A percentile compares a stretch with the other conserved stretches of the same genome.
Evolutionary conservation across 1,284 basidiomycete genomes (phyloP).

Genomic region (Puccinia novopanici): DNA sequence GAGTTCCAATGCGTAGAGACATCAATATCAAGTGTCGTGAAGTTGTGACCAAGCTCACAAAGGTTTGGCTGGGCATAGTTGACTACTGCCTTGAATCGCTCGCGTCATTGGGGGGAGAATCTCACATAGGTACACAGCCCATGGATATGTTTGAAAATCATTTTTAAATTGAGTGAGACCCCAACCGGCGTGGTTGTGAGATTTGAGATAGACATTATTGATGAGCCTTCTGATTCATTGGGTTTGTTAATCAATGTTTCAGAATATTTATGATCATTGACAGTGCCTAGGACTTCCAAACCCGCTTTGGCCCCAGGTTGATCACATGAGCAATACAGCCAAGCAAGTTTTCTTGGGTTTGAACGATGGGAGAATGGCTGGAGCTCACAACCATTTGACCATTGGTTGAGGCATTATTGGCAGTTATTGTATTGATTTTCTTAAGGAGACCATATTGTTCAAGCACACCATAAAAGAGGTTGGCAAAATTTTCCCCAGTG

Average conservation of each 20-base stretch:
- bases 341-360: not conserved
- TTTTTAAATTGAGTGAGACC: not conserved
- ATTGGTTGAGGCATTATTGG: slow-evolving; percentile 13
- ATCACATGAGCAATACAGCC: slow-evolving; percentile 25
- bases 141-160: slow-evolving; percentile 15
- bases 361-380: not conserved
- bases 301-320: slow-evolving; percentile 24
- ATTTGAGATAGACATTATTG: not conserved
- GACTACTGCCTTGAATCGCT: slow-evolving; percentile 4
- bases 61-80: slow-evolving; percentile 2
- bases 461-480: not conserved
- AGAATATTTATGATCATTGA: not conserved
- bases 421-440: slow-evolving; percentile 12
- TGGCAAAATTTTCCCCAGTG: no score
- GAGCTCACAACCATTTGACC: not conserved
- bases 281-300: not conserved
- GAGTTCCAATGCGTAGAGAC: slow-evolving; percentile 14
- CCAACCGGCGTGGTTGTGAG: slow-evolving; percentile 3
- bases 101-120: slow-evolving; percentile 12
- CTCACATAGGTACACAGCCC: not conserved
- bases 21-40: slow-evolving; percentile 3
- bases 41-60: not conserved
- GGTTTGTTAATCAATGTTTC: not conserved
- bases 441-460: not conserved
- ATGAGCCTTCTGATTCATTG: no score